Evolutionary conservation across 2,329 filamentous ascomycete genomes (phyloP).

Genomic region (Colletotrichum theobromicola): DNA sequence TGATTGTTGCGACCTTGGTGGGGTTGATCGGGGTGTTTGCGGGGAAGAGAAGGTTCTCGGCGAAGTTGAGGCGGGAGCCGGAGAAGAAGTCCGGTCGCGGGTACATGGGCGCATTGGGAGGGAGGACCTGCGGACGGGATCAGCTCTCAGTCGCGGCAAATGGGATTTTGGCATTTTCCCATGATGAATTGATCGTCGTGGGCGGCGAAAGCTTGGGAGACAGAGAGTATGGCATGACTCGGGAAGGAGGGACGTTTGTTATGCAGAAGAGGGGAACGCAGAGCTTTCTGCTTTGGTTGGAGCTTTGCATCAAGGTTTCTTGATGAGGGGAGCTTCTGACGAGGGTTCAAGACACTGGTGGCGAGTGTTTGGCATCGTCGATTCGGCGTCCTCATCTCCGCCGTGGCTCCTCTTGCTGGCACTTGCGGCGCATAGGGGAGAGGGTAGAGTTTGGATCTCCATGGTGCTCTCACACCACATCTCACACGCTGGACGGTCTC

Average conservation of each 20-base stretch:
- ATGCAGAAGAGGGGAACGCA: not conserved
- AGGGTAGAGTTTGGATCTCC: not conserved
- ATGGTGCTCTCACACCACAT: not conserved
- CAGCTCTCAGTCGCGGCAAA: not conserved
- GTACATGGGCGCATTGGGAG: conserved; percentile 74
- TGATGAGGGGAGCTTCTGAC: not conserved
- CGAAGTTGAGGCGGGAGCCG: conserved; percentile 84
- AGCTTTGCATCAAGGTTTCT: conserved; percentile 1
- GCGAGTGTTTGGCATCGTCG: conserved; percentile 7
- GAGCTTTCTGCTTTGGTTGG: not conserved
- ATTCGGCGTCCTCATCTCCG: not conserved
- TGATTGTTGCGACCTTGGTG: conserved; percentile 74
- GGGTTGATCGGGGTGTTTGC: conserved; percentile 59
- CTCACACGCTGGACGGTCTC: not conserved
- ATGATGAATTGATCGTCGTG: not conserved
- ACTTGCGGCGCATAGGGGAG: not conserved
- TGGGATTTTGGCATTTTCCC: not conserved
- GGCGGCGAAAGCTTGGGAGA: not conserved
- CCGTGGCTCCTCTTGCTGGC: not conserved
- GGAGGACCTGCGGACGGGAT: conserved; percentile 63
- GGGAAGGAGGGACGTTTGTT: not conserved
- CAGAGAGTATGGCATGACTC: conserved; percentile 8
- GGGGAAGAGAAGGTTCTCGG: conserved; percentile 91
- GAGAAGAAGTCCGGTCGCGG: conserved; percentile 87
- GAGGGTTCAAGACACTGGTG: conserved; percentile 21